Conservation (phyloP, 805 yeast genomes). For the Cyberlindnera samutprakarnensis region DNA sequence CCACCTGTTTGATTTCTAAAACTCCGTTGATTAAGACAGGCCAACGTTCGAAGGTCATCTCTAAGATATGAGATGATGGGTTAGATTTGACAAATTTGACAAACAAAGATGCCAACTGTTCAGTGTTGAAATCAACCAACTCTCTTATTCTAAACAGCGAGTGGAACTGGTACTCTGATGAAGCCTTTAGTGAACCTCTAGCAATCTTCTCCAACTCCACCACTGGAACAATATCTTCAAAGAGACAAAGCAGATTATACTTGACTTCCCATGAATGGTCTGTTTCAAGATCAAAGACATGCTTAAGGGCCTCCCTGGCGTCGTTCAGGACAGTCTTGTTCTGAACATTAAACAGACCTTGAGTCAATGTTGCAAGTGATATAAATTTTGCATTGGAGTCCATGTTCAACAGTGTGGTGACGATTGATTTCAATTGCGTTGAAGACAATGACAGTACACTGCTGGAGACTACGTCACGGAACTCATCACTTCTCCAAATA, state of each 20-base stretch:
- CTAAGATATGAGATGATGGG: conserved; percentile 12
- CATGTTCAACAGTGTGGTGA: conserved; percentile 17
- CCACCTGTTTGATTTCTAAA: conserved; percentile 26
- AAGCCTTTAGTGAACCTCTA: conserved; percentile 1
- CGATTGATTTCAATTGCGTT: conserved; percentile 31
- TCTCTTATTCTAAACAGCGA: conserved; percentile 45
- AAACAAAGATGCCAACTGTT: conserved; percentile 16
- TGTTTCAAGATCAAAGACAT: conserved; percentile 6
- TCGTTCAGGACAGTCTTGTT: conserved; percentile 22
- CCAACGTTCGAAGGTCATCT: conserved; percentile 44
- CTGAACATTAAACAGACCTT: conserved; percentile 34
- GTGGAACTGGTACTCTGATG: conserved; percentile 20
- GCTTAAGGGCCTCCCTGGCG: conserved; percentile 21
- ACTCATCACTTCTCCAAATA: conserved; percentile 17
- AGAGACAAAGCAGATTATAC: conserved; percentile 41
- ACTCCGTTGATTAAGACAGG: conserved; percentile 34
- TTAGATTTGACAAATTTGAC: conserved; percentile 17
- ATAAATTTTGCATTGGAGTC: conserved; percentile 10
- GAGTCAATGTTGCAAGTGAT: conserved; percentile 25
- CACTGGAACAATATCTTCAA: conserved; percentile 28
- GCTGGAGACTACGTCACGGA: conserved; percentile 31
- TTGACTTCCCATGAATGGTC: conserved; percentile 37
- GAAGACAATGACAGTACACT: conserved; percentile 39
- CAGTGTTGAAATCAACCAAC: conserved; percentile 26
- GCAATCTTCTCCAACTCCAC: conserved; percentile 15